Conservation (phyloP, 2,329 filamentous ascomycete species). For the Berkeleyomyces basicola region DNA sequence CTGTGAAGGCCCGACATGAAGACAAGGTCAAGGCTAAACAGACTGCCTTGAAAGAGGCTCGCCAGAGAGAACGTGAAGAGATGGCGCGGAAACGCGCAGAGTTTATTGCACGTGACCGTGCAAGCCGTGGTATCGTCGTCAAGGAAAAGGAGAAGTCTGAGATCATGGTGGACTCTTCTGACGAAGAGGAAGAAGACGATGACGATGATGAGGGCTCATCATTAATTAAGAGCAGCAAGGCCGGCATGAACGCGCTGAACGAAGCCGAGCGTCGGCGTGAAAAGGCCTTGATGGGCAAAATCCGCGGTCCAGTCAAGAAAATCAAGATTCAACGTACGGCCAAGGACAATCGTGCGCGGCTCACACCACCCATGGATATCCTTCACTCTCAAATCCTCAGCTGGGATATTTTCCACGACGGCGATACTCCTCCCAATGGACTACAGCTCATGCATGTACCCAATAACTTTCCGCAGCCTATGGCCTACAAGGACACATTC, state of each 20-base stretch:
- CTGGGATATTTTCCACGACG: constrained; percentile 89
- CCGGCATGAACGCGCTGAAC: constrained; percentile 31
- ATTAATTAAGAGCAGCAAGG: constrained; percentile 31
- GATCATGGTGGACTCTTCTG: constrained; percentile 78
- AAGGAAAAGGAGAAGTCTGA: constrained; percentile 27
- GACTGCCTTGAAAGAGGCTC: constrained; percentile 46
- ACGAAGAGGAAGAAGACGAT: constrained; percentile 46
- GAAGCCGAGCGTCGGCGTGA: constrained; percentile 30
- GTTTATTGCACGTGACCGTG: constrained; percentile 50
- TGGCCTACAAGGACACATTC: constrained; percentile 76
- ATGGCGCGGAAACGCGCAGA: constrained; percentile 56
- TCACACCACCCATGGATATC: constrained; percentile 73
- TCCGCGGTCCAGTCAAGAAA: constrained; percentile 67
- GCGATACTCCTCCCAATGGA: constrained; percentile 67
- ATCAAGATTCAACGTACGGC: constrained; percentile 61
- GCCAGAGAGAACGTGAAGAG: constrained; percentile 59
- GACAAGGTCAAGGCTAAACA: constrained; percentile 16
- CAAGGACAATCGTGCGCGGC: constrained; percentile 84
- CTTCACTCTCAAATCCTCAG: constrained; percentile 74
- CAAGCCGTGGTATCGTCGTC: constrained; percentile 22
- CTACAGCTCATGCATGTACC: constrained; percentile 61
- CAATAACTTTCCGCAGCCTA: constrained; percentile 58
- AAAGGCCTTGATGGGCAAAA: constrained; percentile 35
- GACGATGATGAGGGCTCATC: constrained; percentile 40
- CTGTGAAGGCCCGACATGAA: constrained; percentile 17